Conservation (phyloP, 352 stramenopile species). For the Globisporangium nagaii region DNA sequence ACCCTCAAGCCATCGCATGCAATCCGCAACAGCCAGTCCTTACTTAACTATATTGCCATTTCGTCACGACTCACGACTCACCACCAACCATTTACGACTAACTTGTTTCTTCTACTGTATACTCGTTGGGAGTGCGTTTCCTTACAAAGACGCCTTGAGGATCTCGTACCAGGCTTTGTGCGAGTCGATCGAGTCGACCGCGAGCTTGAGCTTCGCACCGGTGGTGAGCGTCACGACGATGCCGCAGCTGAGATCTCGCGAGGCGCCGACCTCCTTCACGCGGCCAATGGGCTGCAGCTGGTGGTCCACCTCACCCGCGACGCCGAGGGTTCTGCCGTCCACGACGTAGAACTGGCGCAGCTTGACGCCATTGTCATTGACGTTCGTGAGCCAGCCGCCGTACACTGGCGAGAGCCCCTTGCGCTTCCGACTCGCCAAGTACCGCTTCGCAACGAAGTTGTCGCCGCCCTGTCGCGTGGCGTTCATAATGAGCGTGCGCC, state of each 20-base stretch:
- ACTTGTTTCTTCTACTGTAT: background rate
- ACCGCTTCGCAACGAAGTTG: conserved; percentile 62
- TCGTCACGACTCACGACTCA: too few species aligned
- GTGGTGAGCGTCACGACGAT: conserved; percentile 64
- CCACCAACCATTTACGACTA: too few species aligned
- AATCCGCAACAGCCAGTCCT: too few species aligned
- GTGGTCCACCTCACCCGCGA: conserved; percentile 80
- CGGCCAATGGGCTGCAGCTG: conserved; percentile 59
- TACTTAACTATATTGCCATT: too few species aligned
- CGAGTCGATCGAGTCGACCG: conserved; percentile 65
- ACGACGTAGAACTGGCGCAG: conserved; percentile 77
- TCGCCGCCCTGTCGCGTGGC: conserved; percentile 38
- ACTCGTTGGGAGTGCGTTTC: too few species aligned
- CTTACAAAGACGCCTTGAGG: conserved; percentile 29
- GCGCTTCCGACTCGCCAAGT: conserved; percentile 53
- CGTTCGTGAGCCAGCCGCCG: conserved; percentile 73
- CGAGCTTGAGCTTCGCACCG: conserved; percentile 56
- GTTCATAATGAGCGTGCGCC: conserved; percentile 56
- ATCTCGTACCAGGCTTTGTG: conserved; percentile 74
- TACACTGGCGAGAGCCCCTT: conserved; percentile 69
- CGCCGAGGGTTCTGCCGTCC: conserved; percentile 56
- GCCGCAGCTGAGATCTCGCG: conserved; percentile 55
- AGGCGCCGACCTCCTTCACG: conserved; percentile 57
- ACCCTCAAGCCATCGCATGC: too few species aligned
- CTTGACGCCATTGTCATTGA: conserved; percentile 24